Base-by-base conservation (phyloP, 345 rosid genomes). In the Geranium brycei region DNA sequence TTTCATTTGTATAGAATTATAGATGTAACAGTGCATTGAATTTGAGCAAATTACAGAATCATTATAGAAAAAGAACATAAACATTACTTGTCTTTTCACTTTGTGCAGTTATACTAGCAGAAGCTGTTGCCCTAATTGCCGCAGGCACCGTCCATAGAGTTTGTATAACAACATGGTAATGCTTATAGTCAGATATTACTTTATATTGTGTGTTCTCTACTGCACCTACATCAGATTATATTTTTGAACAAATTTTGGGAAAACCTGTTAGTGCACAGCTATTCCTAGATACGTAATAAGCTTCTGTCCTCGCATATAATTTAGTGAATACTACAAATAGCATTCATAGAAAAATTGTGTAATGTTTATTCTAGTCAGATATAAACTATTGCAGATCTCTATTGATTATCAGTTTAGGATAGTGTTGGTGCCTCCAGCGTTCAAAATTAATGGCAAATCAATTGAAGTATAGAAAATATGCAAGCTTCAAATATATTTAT, bases 101-200 rank as follows among this genome's bases (percentile, higher is more conserved):
- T 65, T 59, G 72, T 73, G 78, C 85, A 91, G 95, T 91, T 64
- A 63, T 83, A 57, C 58, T 82, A 40, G 93, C 93, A 1, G 91
- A 88, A 76, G 82, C 61, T 17, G 73, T 88, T 68, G 85, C 93
- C 68, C 78, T 91, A 17, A 79, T 86, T 19, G 87, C 87, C 17
- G 87, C 97, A 61, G 58, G 87, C 79, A 91, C 91, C 14, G 91
- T 88, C 62, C 91, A 82, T 67, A 75, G 83, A 23, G 91, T 91
- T 73, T 84, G 93, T 76, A 88, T 91, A 65, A 84, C 97, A 53
- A 83, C 91, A 66, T 88, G 95, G 95, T 87, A 82, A 78, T 79
- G 58, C 63, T 63, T 3, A 31, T n/a, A 51, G 41, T 10, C 1
- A 7, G 17, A 23, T 65, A 58, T 28, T 60, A 60, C 63, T 19